phyloP scores from a whole-genome alignment of 331 rosid species.

The Malus hybrid region DNA sequence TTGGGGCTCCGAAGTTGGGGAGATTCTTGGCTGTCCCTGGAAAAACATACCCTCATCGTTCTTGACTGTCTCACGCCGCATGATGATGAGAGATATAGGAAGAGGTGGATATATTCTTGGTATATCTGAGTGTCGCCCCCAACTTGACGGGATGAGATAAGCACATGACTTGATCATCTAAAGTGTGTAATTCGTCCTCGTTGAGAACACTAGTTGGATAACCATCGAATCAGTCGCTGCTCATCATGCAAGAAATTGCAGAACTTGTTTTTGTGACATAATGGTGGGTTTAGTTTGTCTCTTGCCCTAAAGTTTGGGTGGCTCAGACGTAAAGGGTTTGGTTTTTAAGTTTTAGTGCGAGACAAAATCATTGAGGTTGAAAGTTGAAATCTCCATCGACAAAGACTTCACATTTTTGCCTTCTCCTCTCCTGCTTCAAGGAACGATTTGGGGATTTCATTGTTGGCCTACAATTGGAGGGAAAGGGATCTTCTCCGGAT shows the following conservation, averaged over 20 bases:
- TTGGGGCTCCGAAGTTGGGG: not conserved
- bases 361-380: not conserved
- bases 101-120: too few species aligned
- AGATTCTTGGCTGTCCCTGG: too few species aligned
- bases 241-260: not conserved
- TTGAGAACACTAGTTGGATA: not conserved
- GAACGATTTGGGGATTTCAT: not conserved
- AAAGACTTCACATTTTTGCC: not conserved
- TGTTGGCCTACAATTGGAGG: not conserved
- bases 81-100: too few species aligned
- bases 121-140: too few species aligned
- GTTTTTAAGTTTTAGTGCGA: not conserved
- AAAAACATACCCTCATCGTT: too few species aligned
- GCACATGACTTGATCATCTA: not conserved
- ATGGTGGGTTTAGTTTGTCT: slow-evolving; percentile 2
- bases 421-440: not conserved
- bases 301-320: not conserved
- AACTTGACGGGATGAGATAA: not conserved
- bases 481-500: too few species aligned
- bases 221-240: not conserved
- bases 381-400: not conserved
- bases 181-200: not conserved
- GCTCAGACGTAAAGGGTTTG: not conserved
- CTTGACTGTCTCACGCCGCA: too few species aligned
- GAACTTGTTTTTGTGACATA: not conserved